These are phyloP conservation scores for Tolypocladium endophyticum DNA, from an alignment of 2,329 filamentous ascomycete genomes.

Conservation along the genomic window DNA sequence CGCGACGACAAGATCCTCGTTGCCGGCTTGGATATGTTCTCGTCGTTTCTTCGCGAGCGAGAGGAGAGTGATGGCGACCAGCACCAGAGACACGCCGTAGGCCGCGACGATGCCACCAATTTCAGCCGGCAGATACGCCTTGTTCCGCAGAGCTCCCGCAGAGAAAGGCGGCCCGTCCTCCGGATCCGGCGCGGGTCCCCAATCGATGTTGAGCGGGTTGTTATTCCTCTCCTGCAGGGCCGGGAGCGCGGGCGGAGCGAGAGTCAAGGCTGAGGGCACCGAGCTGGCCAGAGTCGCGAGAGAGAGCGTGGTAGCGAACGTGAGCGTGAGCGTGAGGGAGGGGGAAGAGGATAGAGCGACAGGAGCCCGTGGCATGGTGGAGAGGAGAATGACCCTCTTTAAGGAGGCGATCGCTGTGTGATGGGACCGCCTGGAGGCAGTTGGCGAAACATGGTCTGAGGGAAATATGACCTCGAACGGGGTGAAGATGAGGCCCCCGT, in stretches of 20 bases:
- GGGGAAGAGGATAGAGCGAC: slow-evolving; percentile 10
- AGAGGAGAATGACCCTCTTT: slow-evolving; percentile 16
- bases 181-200: slow-evolving; percentile 37
- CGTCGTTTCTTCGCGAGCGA: slow-evolving; percentile 46
- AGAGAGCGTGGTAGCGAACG: neutral
- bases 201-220: slow-evolving; percentile 35
- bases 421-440: slow-evolving; percentile 32
- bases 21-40: slow-evolving; percentile 39
- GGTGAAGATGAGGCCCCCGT: slow-evolving; percentile 28
- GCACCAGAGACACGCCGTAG: slow-evolving; percentile 67
- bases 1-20: slow-evolving; percentile 36
- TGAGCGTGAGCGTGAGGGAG: neutral
- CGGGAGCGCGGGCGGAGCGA: slow-evolving; percentile 6
- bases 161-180: slow-evolving; percentile 51
- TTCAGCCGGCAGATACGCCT: slow-evolving; percentile 63
- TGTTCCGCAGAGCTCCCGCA: slow-evolving; percentile 47
- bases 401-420: slow-evolving; percentile 20
- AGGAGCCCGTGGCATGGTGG: slow-evolving; percentile 30
- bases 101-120: slow-evolving; percentile 75
- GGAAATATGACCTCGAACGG: slow-evolving; percentile 29
- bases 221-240: slow-evolving; percentile 13
- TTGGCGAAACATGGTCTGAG: slow-evolving; percentile 40
- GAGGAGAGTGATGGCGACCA: slow-evolving; percentile 59
- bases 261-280: slow-evolving; percentile 15
- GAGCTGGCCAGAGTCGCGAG: slow-evolving; percentile 15